These are phyloP conservation scores for Neodidymelliopsis sp. DNA, from an alignment of 2,329 filamentous ascomycete species.

Conservation along the genomic window DNA sequence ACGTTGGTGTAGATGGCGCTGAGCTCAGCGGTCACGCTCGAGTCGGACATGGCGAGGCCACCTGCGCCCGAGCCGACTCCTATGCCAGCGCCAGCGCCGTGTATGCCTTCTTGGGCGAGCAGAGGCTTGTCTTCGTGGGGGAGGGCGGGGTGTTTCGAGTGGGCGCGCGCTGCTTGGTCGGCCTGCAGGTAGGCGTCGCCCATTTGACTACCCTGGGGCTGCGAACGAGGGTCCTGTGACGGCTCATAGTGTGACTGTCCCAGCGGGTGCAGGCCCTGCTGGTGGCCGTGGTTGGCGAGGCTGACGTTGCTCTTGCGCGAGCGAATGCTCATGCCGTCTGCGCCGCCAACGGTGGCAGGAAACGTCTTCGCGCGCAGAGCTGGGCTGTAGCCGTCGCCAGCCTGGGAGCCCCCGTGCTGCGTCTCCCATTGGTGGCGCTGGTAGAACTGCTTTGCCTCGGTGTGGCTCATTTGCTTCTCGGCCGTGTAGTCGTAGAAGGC, in stretches of 20 bases:
- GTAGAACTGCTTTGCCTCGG: constrained; percentile 95
- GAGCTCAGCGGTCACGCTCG: constrained; percentile 83
- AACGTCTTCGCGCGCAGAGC: constrained; percentile 55
- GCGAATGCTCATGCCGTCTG: constrained; percentile 50
- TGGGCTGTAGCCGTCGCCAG: constrained; percentile 51
- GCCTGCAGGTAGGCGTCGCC: constrained; percentile 52
- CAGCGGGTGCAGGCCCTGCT: constrained; percentile 30
- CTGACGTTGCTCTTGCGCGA: constrained; percentile 51
- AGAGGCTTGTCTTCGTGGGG: constrained; percentile 65
- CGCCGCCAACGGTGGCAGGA: constrained; percentile 50
- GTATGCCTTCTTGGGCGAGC: constrained; percentile 62
- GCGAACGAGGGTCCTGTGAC: constrained; percentile 35
- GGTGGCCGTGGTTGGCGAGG: constrained; percentile 38
- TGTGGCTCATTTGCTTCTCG: constrained; percentile 92
- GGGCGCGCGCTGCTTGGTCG: constrained; percentile 58
- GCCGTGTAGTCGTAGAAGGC: constrained; percentile 93
- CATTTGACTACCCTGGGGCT: constrained; percentile 24
- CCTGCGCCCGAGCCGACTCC: constrained; percentile 67
- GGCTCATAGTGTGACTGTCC: constrained; percentile 42
- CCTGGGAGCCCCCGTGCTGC: constrained; percentile 52
- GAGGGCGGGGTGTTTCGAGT: constrained; percentile 59
- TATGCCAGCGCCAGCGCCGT: constrained; percentile 65
- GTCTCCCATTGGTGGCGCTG: constrained; percentile 80
- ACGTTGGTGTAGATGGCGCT: constrained; percentile 88
- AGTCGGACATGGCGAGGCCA: constrained; percentile 75